Conservation (phyloP, 768 basidiomycete species). For the Psilocybe cubensis region DNA sequence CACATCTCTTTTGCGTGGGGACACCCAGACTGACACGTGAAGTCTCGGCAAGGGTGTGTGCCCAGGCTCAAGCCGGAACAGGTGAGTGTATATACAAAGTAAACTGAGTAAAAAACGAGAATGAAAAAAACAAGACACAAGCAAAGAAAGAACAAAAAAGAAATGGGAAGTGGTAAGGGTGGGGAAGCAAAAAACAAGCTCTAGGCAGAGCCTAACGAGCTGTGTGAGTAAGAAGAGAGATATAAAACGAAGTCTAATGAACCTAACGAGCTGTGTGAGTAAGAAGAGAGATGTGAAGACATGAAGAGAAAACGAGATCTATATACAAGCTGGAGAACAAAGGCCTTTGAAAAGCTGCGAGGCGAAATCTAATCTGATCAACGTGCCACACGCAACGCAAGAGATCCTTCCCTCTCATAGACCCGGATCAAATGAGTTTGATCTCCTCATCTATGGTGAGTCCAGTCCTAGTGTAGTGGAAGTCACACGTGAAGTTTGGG, state of each 20-base stretch:
- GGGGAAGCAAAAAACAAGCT: not conserved
- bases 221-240: no score
- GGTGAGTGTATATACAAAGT: not conserved
- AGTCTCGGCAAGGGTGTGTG: no score
- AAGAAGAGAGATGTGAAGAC: not conserved
- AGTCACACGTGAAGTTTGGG: no score
- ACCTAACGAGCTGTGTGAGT: not conserved
- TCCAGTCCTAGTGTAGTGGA: no score
- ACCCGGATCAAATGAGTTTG: not conserved
- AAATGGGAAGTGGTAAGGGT: not conserved
- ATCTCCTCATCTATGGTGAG: no score
- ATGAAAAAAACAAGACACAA: not conserved
- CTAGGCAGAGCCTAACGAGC: no score
- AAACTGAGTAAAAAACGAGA: constrained; percentile 5
- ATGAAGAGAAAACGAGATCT: not conserved
- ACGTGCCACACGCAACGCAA: not conserved
- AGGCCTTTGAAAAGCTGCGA: not conserved
- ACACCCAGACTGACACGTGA: no score
- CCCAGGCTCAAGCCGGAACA: no score
- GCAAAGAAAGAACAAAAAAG: not conserved
- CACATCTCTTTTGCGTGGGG: not conserved
- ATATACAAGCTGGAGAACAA: not conserved
- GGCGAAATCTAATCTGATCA: not conserved
- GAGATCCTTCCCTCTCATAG: not conserved
- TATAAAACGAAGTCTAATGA: no score